A percentile compares a stretch with the other conserved stretches of the same genome.
Evolutionary conservation across 2,329 filamentous ascomycete species (phyloP).

Genomic region (Epicoccum nigrum): DNA sequence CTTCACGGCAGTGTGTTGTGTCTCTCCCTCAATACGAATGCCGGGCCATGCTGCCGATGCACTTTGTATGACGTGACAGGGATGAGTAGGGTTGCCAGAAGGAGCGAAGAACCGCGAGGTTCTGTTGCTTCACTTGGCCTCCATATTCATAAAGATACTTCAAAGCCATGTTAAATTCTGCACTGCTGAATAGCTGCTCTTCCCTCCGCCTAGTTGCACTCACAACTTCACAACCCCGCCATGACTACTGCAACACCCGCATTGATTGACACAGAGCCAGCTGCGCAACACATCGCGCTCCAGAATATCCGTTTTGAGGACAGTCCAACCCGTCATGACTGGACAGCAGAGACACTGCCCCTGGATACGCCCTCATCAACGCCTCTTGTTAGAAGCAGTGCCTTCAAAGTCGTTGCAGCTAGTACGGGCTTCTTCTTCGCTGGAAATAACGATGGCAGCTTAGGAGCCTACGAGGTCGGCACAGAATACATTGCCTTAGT

Average conservation of each 20-base stretch:
- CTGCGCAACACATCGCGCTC: background rate
- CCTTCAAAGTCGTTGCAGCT: constrained; percentile 20
- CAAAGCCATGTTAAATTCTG: no score
- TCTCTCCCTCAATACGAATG: no score
- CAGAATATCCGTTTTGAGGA: background rate
- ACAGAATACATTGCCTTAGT: constrained; percentile 55
- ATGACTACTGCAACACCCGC: background rate
- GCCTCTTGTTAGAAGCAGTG: no score
- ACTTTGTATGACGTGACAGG: no score
- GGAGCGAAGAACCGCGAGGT: constrained; percentile 4
- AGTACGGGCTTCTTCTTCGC: constrained; percentile 69
- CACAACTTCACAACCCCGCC: no score
- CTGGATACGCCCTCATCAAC: background rate
- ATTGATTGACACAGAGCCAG: background rate
- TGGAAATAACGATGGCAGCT: constrained; percentile 68
- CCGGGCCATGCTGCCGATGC: no score
- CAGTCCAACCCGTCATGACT: background rate
- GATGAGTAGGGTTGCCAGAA: background rate
- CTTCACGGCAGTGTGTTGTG: no score
- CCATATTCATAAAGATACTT: no score
- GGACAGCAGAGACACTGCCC: background rate
- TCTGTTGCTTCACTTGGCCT: background rate
- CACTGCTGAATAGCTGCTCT: background rate
- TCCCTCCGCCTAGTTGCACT: background rate
- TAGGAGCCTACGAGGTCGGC: constrained; percentile 64